phyloP scores from a whole-genome alignment of 1,139 yeast species.

The Lodderomyces theae region DNA sequence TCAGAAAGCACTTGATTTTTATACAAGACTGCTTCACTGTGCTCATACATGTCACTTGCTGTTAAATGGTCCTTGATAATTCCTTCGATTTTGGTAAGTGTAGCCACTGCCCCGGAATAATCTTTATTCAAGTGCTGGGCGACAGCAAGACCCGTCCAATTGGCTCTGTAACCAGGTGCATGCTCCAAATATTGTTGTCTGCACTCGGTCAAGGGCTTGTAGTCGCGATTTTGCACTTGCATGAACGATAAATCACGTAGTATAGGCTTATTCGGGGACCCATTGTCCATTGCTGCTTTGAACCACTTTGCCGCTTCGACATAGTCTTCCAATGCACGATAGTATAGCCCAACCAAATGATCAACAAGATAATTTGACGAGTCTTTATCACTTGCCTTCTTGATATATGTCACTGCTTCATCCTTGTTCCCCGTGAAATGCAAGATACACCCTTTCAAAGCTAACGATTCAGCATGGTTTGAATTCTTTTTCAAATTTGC shows the following conservation, averaged over 20 bases:
- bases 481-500: constrained; percentile 73
- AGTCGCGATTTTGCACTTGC: constrained; percentile 80
- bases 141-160: constrained; percentile 88
- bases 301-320: constrained; percentile 79
- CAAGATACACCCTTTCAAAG: constrained; percentile 74
- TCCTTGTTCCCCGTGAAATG: constrained; percentile 43
- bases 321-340: constrained; percentile 67
- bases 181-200: constrained; percentile 70
- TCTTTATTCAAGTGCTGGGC: constrained; percentile 80
- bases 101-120: constrained; percentile 63
- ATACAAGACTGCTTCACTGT: constrained; percentile 76
- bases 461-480: constrained; percentile 75
- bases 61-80: constrained; percentile 66
- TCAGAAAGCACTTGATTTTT: constrained; percentile 66
- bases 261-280: constrained; percentile 75
- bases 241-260: constrained; percentile 78
- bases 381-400: constrained; percentile 59
- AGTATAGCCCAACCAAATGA: constrained; percentile 85
- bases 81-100: constrained; percentile 71
- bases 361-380: constrained; percentile 65
- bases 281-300: constrained; percentile 72
- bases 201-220: constrained; percentile 55
- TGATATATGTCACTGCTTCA: constrained; percentile 65
- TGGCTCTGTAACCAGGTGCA: constrained; percentile 76
- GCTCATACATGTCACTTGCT: constrained; percentile 69